Conservation (phyloP, 805 yeast genomes). For the Myxozyma neotropica region DNA sequence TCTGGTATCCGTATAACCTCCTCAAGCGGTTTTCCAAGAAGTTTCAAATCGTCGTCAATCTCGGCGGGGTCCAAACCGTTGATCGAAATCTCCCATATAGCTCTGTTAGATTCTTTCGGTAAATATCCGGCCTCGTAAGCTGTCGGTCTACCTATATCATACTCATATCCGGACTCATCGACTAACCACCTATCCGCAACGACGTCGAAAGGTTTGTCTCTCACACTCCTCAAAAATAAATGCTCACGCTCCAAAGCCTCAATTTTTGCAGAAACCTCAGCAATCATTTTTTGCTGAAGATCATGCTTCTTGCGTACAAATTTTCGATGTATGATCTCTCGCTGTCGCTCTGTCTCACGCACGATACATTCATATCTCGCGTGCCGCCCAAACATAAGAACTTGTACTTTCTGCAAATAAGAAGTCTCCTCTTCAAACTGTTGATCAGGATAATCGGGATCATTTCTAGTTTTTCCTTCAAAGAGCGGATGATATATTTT, state of each 20-base stretch:
- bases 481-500: neutral
- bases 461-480: neutral
- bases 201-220: neutral
- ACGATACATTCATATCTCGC: neutral
- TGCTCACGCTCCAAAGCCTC: constrained; percentile 4
- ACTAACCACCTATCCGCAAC: constrained; percentile 1
- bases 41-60: constrained; percentile 1
- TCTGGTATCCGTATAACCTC: neutral
- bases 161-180: neutral
- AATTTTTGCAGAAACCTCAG: neutral
- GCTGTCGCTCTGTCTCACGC: neutral
- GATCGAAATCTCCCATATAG: neutral
- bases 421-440: neutral
- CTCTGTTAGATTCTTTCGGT: neutral
- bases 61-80: neutral
- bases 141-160: neutral
- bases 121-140: neutral
- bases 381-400: neutral
- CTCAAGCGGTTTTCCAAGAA: neutral
- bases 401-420: neutral
- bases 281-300: constrained; percentile 4
- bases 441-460: neutral
- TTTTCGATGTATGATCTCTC: neutral
- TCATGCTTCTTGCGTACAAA: neutral
- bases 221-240: neutral